Percentiles rank a stretch among this genome's conserved stretches.
Conservation (phyloP, 2,329 filamentous ascomycete species). For the Penicillium nordicum region DNA sequence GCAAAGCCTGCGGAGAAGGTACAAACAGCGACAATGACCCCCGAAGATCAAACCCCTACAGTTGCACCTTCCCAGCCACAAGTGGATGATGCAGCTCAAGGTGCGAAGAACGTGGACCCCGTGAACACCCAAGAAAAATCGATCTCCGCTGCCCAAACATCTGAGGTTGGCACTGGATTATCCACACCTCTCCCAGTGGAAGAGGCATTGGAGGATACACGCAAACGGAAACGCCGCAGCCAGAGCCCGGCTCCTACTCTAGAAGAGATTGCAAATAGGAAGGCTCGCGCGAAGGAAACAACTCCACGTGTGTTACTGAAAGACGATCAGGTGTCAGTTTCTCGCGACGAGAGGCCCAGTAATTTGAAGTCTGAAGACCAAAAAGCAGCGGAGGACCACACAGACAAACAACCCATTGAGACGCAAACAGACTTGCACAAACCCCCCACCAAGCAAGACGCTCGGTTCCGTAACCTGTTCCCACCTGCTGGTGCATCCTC, state of each 20-base stretch:
- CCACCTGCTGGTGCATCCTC: constrained; percentile 28
- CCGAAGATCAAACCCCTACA: background rate
- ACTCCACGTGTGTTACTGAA: constrained; percentile 29
- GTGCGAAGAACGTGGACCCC: constrained; percentile 12
- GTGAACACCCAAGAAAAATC: constrained; percentile 21
- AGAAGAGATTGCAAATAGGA: constrained; percentile 56
- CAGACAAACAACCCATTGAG: constrained; percentile 5
- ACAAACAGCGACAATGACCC: background rate
- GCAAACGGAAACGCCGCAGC: constrained; percentile 66
- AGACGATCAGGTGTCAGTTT: constrained; percentile 26
- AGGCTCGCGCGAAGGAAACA: constrained; percentile 49
- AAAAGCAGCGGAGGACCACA: constrained; percentile 10
- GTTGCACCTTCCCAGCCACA: background rate
- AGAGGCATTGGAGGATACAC: constrained; percentile 51
- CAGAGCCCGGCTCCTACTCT: constrained; percentile 57
- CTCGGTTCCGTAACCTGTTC: constrained; percentile 51
- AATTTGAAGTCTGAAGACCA: constrained; percentile 23
- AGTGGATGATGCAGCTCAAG: background rate
- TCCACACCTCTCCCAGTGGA: constrained; percentile 31
- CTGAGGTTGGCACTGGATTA: constrained; percentile 26
- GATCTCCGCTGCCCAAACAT: constrained; percentile 20
- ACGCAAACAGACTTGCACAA: background rate
- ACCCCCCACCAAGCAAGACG: constrained; percentile 35
- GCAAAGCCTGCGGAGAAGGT: constrained; percentile 18
- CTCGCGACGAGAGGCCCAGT: constrained; percentile 8